Percentiles rank a stretch among this genome's conserved stretches.
Conservation (phyloP, 495 filamentous ascomycete genomes). For the Durotheca rogersii region DNA sequence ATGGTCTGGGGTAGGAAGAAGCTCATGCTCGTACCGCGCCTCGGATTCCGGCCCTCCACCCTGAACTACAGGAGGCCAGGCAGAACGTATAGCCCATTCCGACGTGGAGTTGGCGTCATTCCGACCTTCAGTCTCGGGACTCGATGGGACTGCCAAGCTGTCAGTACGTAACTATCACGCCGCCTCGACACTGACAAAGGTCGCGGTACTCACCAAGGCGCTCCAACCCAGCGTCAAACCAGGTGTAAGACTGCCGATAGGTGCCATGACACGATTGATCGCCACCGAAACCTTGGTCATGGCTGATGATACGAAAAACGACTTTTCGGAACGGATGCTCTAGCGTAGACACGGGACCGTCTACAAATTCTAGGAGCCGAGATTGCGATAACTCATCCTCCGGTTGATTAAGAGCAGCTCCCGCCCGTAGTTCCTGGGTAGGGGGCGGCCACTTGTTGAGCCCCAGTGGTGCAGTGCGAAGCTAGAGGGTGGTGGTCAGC, state of each 20-base stretch:
- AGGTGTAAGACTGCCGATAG: conserved; percentile 63
- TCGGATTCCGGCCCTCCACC: not conserved
- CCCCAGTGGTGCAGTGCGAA: conserved; percentile 46
- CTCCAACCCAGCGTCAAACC: conserved; percentile 67
- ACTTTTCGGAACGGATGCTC: conserved; percentile 56
- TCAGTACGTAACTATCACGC: conserved; percentile 1
- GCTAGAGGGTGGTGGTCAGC: conserved; percentile 28
- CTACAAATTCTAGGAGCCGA: conserved; percentile 35
- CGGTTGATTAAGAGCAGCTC: conserved; percentile 18
- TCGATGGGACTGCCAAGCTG: not conserved
- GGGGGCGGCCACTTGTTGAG: conserved; percentile 34
- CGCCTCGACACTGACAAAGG: conserved; percentile 9
- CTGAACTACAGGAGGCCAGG: conserved; percentile 24
- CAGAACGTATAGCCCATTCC: conserved; percentile 29
- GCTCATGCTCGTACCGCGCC: conserved; percentile 38
- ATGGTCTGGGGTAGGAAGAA: conserved; percentile 41
- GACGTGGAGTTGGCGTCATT: too few relatives aligned
- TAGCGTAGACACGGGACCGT: conserved; percentile 33
- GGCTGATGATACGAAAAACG: conserved; percentile 63
- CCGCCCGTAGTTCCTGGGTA: conserved; percentile 18
- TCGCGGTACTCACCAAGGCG: conserved; percentile 37
- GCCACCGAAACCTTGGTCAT: conserved; percentile 67
- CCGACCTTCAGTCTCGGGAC: too few relatives aligned
- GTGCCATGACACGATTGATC: conserved; percentile 39
- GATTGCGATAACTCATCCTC: conserved; percentile 35